These are phyloP conservation scores for Xylariales sp. DNA, from an alignment of 2,329 filamentous ascomycete genomes.

Conservation along the genomic window DNA sequence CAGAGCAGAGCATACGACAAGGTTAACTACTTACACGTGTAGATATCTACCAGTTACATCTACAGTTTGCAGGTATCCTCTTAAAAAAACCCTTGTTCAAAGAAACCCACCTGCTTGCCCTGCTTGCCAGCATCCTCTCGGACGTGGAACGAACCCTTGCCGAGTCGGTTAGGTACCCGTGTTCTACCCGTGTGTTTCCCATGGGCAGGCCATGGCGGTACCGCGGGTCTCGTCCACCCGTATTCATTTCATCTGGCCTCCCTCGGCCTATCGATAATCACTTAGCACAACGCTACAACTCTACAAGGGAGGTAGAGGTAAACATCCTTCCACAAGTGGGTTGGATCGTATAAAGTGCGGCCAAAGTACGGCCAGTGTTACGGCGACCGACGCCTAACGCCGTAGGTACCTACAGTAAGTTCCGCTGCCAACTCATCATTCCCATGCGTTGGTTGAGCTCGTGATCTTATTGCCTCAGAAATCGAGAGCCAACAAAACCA, in stretches of 20 bases:
- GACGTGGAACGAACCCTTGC: slow-evolving; percentile 15
- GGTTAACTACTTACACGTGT: no score
- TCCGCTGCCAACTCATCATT: slow-evolving; percentile 47
- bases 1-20: background rate
- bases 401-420: background rate
- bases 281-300: slow-evolving; percentile 41
- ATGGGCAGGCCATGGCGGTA: no score
- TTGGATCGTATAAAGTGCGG: slow-evolving; percentile 23
- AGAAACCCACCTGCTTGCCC: background rate
- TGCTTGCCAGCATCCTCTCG: background rate
- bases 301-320: slow-evolving; percentile 32
- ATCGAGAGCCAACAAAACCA: slow-evolving; percentile 29
- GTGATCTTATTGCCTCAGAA: slow-evolving; percentile 30
- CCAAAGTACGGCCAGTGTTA: background rate
- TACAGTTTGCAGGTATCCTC: slow-evolving; percentile 26
- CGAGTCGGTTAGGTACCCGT: slow-evolving; percentile 3
- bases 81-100: slow-evolving; percentile 16
- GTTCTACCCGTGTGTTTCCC: no score
- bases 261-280: slow-evolving; percentile 39
- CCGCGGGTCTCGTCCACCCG: background rate
- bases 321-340: slow-evolving; percentile 35
- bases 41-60: background rate
- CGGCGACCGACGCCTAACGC: slow-evolving; percentile 11
- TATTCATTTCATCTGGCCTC: slow-evolving; percentile 14
- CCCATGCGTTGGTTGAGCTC: slow-evolving; percentile 29